Conservation (phyloP, 345 rosid genomes). For the Euphorbia tirucalli region DNA sequence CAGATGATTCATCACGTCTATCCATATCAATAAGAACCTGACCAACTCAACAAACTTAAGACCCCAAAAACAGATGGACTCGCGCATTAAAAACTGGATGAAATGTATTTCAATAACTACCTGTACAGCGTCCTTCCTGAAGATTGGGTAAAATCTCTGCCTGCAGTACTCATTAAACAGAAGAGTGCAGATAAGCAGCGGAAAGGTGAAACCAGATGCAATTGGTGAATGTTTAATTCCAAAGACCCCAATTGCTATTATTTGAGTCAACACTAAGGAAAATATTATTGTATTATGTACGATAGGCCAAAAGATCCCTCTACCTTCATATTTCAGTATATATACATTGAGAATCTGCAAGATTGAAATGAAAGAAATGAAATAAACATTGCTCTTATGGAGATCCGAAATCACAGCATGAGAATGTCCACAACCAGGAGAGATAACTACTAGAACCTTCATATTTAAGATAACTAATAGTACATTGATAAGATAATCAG, state of each 20-base stretch:
- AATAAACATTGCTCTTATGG: background rate
- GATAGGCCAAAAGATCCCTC: conserved; percentile 87
- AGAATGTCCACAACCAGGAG: background rate
- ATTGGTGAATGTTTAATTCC: conserved; percentile 66
- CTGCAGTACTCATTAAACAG: conserved; percentile 82
- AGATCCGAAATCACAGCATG: background rate
- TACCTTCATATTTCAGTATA: conserved; percentile 60
- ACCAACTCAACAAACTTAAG: conserved; percentile 21
- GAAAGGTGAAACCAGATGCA: conserved; percentile 75
- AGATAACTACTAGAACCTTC: background rate
- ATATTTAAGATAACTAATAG: background rate
- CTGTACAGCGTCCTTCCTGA: conserved; percentile 62
- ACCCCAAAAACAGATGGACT: background rate
- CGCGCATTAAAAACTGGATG: too few relatives aligned
- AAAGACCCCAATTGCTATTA: conserved; percentile 82
- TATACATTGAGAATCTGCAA: conserved; percentile 84
- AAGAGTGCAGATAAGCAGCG: conserved; percentile 61
- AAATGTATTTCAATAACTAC: conserved; percentile 28
- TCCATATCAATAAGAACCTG: conserved; percentile 84
- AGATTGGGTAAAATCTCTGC: conserved; percentile 65
- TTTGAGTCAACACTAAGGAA: conserved; percentile 76
- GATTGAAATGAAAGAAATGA: background rate
- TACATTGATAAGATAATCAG: background rate
- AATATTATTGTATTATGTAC: conserved; percentile 83
- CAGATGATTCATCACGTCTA: conserved; percentile 59